Evolutionary conservation across 2,329 filamentous ascomycete genomes (phyloP).

Genomic region (Epichloe typhina): DNA sequence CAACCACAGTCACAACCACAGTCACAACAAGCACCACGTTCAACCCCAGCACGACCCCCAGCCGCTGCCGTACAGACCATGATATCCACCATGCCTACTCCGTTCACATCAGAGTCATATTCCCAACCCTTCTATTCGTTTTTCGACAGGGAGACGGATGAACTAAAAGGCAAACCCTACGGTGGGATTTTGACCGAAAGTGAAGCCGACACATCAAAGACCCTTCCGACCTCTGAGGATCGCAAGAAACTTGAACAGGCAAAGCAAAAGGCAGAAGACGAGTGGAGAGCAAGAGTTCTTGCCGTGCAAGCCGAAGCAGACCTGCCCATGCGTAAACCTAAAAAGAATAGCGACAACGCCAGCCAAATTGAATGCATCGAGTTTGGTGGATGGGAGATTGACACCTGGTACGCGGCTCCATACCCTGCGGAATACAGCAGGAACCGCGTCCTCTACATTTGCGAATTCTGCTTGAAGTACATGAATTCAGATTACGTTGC

Average conservation of each 20-base stretch:
- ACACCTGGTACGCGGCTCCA: constrained; percentile 97
- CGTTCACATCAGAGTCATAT: constrained; percentile 47
- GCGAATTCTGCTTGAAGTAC: constrained; percentile 98
- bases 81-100: constrained; percentile 32
- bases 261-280: constrained; percentile 80
- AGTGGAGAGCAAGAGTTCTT: constrained; percentile 60
- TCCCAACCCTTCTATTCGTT: constrained; percentile 78
- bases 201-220: constrained; percentile 85
- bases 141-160: constrained; percentile 77
- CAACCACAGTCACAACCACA: too few relatives aligned
- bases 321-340: constrained; percentile 48
- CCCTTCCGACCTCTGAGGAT: constrained; percentile 67
- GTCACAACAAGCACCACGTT: constrained; percentile 11
- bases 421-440: constrained; percentile 98
- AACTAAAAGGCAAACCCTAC: constrained; percentile 85
- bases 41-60: constrained; percentile 9
- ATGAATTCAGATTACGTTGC: constrained; percentile 99
- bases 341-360: constrained; percentile 70
- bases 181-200: constrained; percentile 81
- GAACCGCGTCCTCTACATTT: constrained; percentile 94
- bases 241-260: constrained; percentile 80
- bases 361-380: constrained; percentile 99
- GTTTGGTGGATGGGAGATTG: constrained; percentile 94
- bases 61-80: constrained; percentile 5
- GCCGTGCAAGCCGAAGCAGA: constrained; percentile 51